Percentiles rank a stretch among this genome's conserved stretches.
These are phyloP conservation scores for Backusella morwellensis DNA, from an alignment of 192 early-diverging fungal species.

Conservation along the genomic window DNA sequence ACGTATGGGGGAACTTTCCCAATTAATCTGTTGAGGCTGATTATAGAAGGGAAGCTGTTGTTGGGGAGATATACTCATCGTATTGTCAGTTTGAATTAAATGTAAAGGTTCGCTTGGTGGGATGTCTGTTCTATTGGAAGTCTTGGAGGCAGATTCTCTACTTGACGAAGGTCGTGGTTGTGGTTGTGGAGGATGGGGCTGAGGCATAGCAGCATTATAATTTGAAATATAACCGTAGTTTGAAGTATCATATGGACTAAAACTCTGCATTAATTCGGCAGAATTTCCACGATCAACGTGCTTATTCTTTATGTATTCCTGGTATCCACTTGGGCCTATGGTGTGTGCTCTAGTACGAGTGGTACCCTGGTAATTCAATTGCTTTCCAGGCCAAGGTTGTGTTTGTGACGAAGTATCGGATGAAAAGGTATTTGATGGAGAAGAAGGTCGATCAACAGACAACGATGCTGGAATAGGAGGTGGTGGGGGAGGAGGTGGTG, in stretches of 20 bases:
- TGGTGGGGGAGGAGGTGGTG: constrained; percentile 14
- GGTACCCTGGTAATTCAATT: background rate
- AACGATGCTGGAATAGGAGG: constrained; percentile 4
- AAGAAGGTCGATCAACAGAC: background rate
- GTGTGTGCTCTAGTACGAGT: constrained; percentile 13
- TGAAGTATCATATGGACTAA: background rate
- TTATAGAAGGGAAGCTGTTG: background rate
- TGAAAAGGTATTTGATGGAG: background rate
- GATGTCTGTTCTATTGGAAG: background rate
- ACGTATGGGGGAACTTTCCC: background rate
- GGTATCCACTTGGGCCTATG: background rate
- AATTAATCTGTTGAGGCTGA: background rate
- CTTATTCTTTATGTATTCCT: background rate
- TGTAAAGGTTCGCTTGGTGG: background rate
- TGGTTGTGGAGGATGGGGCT: background rate
- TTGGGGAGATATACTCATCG: background rate
- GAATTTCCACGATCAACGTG: constrained; percentile 1
- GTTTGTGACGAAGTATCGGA: constrained; percentile 41
- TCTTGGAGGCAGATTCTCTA: background rate
- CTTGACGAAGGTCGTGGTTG: background rate
- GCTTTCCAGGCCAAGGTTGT: background rate
- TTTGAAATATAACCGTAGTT: background rate
- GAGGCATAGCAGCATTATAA: background rate
- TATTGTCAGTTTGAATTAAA: background rate
- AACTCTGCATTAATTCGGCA: background rate